These are phyloP conservation scores for Sophora flavescens DNA, from an alignment of 306 rosid species.

Conservation along the genomic window DNA sequence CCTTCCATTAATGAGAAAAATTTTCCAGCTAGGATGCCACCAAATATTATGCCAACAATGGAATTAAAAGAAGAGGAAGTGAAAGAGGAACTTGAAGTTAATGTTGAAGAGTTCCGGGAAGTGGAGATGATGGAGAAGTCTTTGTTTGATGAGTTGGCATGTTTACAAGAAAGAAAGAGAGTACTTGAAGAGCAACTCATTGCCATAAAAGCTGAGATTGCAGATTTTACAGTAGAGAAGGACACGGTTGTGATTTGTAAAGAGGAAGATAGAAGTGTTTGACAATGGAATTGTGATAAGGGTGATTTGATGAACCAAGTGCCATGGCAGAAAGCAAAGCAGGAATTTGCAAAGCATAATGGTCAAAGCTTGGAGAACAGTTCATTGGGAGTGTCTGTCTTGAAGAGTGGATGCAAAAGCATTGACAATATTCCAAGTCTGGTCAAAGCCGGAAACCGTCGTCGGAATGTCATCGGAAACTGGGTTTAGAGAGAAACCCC, in stretches of 20 bases:
- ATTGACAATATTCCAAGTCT: neutral
- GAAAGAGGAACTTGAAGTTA: constrained; percentile 24
- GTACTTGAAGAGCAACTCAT: constrained; percentile 44
- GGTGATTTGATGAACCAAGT: constrained; percentile 36
- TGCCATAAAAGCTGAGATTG: constrained; percentile 40
- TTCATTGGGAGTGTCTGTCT: neutral
- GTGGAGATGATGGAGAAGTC: constrained; percentile 6
- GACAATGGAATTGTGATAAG: constrained; percentile 31
- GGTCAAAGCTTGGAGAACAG: constrained; percentile 36
- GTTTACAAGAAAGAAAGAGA: constrained; percentile 38
- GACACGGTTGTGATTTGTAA: too few relatives aligned
- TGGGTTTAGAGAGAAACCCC: too few relatives aligned
- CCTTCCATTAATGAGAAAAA: too few relatives aligned
- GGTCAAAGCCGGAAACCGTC: too few relatives aligned
- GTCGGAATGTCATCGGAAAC: too few relatives aligned
- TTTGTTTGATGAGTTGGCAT: neutral
- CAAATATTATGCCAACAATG: too few relatives aligned
- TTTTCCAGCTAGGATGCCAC: too few relatives aligned
- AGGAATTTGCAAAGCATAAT: too few relatives aligned
- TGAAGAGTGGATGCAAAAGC: constrained; percentile 6
- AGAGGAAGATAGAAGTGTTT: constrained; percentile 31
- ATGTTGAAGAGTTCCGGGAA: constrained; percentile 40
- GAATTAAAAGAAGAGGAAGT: constrained; percentile 22
- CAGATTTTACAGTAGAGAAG: constrained; percentile 7
- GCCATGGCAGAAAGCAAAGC: constrained; percentile 36